These are phyloP conservation scores for Eimeria zaria DNA, from an alignment of 169 alveolate genomes.

Conservation along the genomic window DNA sequence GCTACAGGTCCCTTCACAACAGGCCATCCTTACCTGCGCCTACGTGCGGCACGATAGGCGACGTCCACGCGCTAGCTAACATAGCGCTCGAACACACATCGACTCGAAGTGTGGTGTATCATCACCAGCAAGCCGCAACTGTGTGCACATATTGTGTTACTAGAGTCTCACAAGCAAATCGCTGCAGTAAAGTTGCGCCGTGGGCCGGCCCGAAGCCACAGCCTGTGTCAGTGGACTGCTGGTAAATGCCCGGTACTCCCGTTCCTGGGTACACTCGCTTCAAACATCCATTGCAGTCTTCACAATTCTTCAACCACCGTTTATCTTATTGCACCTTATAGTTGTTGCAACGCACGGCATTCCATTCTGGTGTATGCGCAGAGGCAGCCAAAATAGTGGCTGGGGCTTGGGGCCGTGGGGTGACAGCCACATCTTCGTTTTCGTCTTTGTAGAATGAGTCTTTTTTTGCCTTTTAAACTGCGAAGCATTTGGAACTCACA, in stretches of 20 bases:
- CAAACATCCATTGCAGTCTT: not conserved
- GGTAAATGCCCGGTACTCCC: not conserved
- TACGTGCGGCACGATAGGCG: not conserved
- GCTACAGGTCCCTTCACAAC: not conserved
- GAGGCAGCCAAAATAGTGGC: slow-evolving; percentile 74
- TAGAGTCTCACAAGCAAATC: not conserved
- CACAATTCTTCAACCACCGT: not conserved
- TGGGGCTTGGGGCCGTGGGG: slow-evolving; percentile 80
- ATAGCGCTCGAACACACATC: not conserved
- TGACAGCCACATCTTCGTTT: slow-evolving; percentile 25
- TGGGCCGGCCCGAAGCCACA: not conserved
- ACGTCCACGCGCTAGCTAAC: not conserved
- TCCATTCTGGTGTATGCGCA: slow-evolving; percentile 20
- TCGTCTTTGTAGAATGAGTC: not conserved
- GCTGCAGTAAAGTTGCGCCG: not conserved
- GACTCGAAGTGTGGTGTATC: not conserved
- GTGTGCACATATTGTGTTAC: not conserved
- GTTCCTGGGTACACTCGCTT: not conserved
- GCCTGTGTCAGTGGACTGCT: slow-evolving; percentile 31
- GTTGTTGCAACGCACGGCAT: not conserved
- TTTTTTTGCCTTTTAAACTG: slow-evolving; percentile 32
- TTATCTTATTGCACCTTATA: not conserved
- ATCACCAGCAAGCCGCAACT: not conserved
- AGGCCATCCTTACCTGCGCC: not conserved
- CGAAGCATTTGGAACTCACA: slow-evolving; percentile 32